phyloP scores from a whole-genome alignment of 208 protist genomes.

The Leishmania major region DNA sequence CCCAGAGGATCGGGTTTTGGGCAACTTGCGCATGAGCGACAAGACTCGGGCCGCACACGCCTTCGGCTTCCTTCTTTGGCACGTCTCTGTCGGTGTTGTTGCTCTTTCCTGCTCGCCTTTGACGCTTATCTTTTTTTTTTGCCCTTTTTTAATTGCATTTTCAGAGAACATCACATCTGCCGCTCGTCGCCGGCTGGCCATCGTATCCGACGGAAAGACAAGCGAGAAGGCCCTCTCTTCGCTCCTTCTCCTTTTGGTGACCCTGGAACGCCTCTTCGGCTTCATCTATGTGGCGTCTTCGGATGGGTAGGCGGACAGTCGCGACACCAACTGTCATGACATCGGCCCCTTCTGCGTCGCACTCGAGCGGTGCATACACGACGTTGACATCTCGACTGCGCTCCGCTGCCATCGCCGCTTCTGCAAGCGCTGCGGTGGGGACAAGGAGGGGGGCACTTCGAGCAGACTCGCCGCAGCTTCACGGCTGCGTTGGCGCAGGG shows the following conservation, averaged over 20 bases:
- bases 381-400: slow-evolving; percentile 13
- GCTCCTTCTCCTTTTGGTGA: not conserved
- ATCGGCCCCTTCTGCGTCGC: not conserved
- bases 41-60: not conserved
- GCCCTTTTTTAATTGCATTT: not conserved
- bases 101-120: not conserved
- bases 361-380: not conserved
- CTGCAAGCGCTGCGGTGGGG: not conserved
- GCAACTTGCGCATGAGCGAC: not conserved
- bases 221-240: not conserved
- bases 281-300: not conserved
- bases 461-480: not conserved
- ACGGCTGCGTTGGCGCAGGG: slow-evolving; percentile 7
- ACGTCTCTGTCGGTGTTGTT: not conserved
- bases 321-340: not conserved
- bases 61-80: not conserved
- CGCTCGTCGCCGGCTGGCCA: not conserved
- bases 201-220: not conserved
- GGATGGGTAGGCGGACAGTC: not conserved
- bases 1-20: not conserved
- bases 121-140: not conserved
- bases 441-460: not conserved
- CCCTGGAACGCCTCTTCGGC: not conserved
- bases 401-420: not conserved
- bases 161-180: not conserved